These are phyloP conservation scores for Curvularia verruculosa DNA, from an alignment of 2,329 filamentous ascomycete species.

Conservation along the genomic window DNA sequence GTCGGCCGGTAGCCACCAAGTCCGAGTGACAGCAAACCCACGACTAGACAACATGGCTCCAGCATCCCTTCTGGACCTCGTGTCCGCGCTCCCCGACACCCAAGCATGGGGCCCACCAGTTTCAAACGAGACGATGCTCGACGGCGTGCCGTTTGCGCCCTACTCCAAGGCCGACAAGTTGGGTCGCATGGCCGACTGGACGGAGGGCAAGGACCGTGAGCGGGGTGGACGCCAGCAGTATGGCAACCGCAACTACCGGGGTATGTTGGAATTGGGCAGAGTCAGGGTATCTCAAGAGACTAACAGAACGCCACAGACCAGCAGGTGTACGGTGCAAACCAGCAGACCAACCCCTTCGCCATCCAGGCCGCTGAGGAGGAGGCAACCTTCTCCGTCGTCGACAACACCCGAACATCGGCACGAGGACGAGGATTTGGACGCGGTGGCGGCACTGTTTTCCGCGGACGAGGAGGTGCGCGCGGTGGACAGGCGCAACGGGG, in stretches of 20 bases:
- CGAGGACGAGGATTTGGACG: constrained; percentile 83
- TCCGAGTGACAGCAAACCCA: constrained; percentile 14
- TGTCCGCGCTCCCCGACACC: constrained; percentile 54
- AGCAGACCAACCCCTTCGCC: constrained; percentile 78
- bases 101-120: constrained; percentile 80
- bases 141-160: constrained; percentile 95
- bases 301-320: constrained; percentile 68
- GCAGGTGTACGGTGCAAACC: constrained; percentile 92
- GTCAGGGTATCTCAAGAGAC: background rate
- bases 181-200: constrained; percentile 99
- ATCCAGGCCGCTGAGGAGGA: constrained; percentile 94
- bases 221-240: constrained; percentile 86
- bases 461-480: constrained; percentile 73
- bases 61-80: constrained; percentile 55
- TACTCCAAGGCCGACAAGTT: constrained; percentile 99
- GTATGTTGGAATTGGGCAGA: constrained; percentile 53
- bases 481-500: constrained; percentile 77
- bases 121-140: constrained; percentile 83
- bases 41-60: constrained; percentile 51
- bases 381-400: constrained; percentile 96
- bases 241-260: constrained; percentile 84
- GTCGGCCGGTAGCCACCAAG: constrained; percentile 24
- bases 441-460: constrained; percentile 87
- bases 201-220: constrained; percentile 82
- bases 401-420: constrained; percentile 84